Base-by-base conservation (phyloP, 441 rosid species). In the Arabidopsis lyrata region DNA sequence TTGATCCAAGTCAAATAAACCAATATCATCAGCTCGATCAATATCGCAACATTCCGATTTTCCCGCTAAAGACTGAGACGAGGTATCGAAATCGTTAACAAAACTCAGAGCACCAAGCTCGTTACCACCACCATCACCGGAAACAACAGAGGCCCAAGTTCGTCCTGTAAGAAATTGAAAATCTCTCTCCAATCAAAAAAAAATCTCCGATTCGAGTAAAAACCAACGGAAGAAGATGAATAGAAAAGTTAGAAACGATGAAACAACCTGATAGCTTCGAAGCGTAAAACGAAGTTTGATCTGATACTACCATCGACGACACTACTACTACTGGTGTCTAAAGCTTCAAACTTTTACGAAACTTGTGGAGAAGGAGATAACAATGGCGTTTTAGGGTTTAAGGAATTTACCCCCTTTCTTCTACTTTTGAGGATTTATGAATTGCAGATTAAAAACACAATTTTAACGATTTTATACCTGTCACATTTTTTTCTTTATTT, bases 81-180 rank as follows among this genome's bases (percentile, higher is more conserved):
- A 79, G 15, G 81, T 50, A 22, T 80, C 82, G 38, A 83, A 82
- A 57, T 65, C 88, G 68, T 81, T 83, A n/a, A 56, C 83, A 18
- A 77, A 80, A 53, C 86, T 86, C 70, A 74, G 41, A 77, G 57
- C 79, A 18, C 77, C 82, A 47, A 34, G 86, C 61, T 79, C 73
- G 6, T 39, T 34, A 55, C 36, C 81, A 44, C 61, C 41, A 57
- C n/a, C 47, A 56, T 47, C 62, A 48, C 18, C 55, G 32, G 39
- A 11, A 10, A 12, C 62, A 65, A 7, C 39, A 12, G 42, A 29
- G 42, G 52, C 22, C n/a, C 72, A 52, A 15, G 16, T 53, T 49
- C 47, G 56, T 18, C 44, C 71, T 54, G 68, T 16, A 20, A 60
- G 44, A 36, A 6, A 31, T 15, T 54, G 29, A 63, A 27, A 71